Evolutionary conservation across 2,329 filamentous ascomycete genomes (phyloP).

Genomic region (Alternaria metachromatica): DNA sequence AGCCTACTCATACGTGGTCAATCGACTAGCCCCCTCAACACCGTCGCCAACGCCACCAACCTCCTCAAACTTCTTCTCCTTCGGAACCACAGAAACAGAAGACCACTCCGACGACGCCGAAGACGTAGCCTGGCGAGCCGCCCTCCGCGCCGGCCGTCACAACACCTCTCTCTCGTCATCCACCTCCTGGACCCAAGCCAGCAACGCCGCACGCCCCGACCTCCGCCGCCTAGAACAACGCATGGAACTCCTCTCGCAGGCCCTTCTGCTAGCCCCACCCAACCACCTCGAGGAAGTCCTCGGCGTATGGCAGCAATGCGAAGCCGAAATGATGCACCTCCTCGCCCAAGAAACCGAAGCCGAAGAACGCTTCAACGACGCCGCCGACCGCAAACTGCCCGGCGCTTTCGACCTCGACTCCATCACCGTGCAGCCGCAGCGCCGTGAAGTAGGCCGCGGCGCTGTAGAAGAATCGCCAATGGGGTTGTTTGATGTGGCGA

Average conservation of each 20-base stretch:
- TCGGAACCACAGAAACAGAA: conserved; percentile 29
- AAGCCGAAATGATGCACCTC: conserved; percentile 75
- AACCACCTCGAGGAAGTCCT: conserved; percentile 76
- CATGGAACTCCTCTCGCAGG: conserved; percentile 78
- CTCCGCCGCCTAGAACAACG: conserved; percentile 79
- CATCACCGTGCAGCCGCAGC: conserved; percentile 43
- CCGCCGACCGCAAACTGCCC: conserved; percentile 63
- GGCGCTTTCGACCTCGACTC: conserved; percentile 53
- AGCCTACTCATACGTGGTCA: conserved; percentile 82
- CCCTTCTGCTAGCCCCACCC: conserved; percentile 75
- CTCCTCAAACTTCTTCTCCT: conserved; percentile 33
- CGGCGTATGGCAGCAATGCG: conserved; percentile 75
- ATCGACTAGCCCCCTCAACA: conserved; percentile 61
- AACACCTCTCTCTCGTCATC: conserved; percentile 49
- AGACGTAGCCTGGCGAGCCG: conserved; percentile 79
- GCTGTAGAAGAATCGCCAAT: conserved; percentile 58
- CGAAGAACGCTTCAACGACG: conserved; percentile 74
- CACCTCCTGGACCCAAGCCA: conserved; percentile 47
- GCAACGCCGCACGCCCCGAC: conserved; percentile 58
- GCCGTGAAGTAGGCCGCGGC: conserved; percentile 51
- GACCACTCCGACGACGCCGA: conserved; percentile 54
- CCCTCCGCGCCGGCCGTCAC: conserved; percentile 79
- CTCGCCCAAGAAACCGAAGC: conserved; percentile 70
- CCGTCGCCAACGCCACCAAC: conserved; percentile 31
- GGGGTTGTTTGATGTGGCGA: conserved; percentile 61